Evolutionary conservation across 257 asterid genomes (phyloP).

Genomic region (Dorcoceras hygrometricum): DNA sequence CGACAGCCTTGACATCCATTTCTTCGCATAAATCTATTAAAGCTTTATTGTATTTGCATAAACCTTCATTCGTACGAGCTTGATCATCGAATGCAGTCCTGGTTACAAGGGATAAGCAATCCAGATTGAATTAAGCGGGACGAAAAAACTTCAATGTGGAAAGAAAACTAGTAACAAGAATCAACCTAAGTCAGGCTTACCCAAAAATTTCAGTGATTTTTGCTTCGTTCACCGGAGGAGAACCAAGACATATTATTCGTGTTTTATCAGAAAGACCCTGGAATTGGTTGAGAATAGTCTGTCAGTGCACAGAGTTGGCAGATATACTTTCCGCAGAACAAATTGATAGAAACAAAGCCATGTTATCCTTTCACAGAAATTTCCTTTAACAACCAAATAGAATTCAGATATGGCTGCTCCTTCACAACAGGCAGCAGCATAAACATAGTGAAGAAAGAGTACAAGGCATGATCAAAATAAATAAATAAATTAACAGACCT

Average conservation of each 20-base stretch:
- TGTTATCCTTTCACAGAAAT: too few relatives aligned
- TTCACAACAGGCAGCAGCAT: neutral
- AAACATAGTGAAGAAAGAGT: neutral
- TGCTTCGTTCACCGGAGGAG: conserved; percentile 74
- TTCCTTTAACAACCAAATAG: neutral
- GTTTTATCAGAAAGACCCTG: conserved; percentile 73
- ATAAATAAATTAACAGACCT: conserved; percentile 46
- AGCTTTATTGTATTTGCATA: conserved; percentile 53
- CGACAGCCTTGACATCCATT: conserved; percentile 46
- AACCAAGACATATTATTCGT: conserved; percentile 59
- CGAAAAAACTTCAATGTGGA: neutral
- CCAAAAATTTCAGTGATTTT: conserved; percentile 42
- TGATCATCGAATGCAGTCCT: conserved; percentile 42
- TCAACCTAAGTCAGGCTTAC: conserved; percentile 26
- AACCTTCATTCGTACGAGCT: conserved; percentile 49
- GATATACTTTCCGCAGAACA: neutral
- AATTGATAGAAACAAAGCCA: neutral
- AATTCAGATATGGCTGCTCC: neutral
- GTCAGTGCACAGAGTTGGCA: neutral
- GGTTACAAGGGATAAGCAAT: conserved; percentile 10
- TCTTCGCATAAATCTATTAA: conserved; percentile 49
- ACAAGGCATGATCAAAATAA: neutral
- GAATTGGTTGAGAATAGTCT: conserved; percentile 19
- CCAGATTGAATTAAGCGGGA: neutral
- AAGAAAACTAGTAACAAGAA: neutral